phyloP scores from a whole-genome alignment of 2,329 filamentous ascomycete genomes.

The Decorospora gaudefroyi region DNA sequence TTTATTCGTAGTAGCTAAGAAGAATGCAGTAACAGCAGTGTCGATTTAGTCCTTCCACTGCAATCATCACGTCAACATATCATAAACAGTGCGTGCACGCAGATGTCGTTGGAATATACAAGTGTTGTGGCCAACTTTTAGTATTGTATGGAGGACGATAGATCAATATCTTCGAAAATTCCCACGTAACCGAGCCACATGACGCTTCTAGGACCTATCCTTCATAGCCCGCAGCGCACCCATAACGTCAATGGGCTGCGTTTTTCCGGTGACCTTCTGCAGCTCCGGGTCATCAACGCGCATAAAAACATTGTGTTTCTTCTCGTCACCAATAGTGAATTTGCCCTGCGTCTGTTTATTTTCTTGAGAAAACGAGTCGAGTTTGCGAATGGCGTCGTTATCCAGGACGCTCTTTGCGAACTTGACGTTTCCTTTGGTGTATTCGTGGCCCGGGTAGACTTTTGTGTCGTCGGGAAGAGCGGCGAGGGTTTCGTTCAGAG shows the following conservation, averaged over 20 bases:
- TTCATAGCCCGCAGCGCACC: conserved; percentile 85
- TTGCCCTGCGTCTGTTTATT: conserved; percentile 91
- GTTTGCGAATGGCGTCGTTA: conserved; percentile 71
- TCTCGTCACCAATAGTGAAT: conserved; percentile 97
- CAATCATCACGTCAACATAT: no score
- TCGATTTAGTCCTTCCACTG: no score
- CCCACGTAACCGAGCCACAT: no score
- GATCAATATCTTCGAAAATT: no score
- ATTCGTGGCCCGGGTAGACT: conserved; percentile 95
- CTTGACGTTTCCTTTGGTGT: conserved; percentile 95
- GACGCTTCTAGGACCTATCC: conserved; percentile 59
- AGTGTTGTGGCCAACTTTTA: no score
- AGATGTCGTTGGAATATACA: no score
- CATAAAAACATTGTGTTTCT: conserved; percentile 98
- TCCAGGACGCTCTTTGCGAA: conserved; percentile 79
- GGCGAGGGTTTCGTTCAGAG: conserved; percentile 82
- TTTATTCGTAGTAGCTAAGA: no score
- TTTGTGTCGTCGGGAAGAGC: conserved; percentile 85
- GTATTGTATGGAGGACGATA: no score
- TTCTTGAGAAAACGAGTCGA: conserved; percentile 74
- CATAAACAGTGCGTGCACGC: no score
- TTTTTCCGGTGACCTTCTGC: conserved; percentile 81
- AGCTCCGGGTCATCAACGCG: conserved; percentile 82
- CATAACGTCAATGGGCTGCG: conserved; percentile 83
- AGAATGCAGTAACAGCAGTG: no score